Base-by-base conservation (phyloP, 768 basidiomycete species). In the Leccinum incarnatum region DNA sequence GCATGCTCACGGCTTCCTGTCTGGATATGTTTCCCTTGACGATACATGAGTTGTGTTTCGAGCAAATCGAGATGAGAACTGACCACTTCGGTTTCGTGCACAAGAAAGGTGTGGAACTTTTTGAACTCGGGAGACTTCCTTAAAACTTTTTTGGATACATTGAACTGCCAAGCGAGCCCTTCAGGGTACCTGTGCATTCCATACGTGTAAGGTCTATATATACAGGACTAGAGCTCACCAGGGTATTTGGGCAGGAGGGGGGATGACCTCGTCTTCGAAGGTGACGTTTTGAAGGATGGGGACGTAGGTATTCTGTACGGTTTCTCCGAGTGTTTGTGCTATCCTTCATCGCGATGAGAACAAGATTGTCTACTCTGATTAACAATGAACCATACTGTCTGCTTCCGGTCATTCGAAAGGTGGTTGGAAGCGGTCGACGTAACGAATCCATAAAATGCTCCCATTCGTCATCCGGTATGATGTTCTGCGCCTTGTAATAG, bases 1-100 rank as follows among this genome's bases (percentile, higher is more conserved):
- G 78, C 97, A 99, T 99, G 71, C 93, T 96, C 58, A 99, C 97
- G 17, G 93, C 95, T 74, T 99, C 97, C 73, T 98, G 95, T 23
- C 97, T 79, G 11, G 94, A 96, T 50, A 98, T 81, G 66, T 99
- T 99, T 50, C 97, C 95, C 93, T 95, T 64, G 4, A 36, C 0
- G 29, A n/a, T 8, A 19, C 54, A 50, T 63, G 23, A 51, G 51
- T 42, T 23, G 11, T 0, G 52, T 48, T n/a, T 37, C 53, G 51
- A 55, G 51, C 9, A 7, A 15, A 3, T 52, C 42, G 3, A 53
- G 7, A 32, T 29, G 50, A n/a, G 54, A 27, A 80, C 90, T 45
- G 63, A 95, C 95, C 30, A 95, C 92, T 77, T 98, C 97, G 0
- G 97, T 98, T 76, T 99, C 97, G 62, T 93, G 95, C 0, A 99